Conservation (phyloP, 2,329 filamentous ascomycete genomes). For the Fusarium equiseti region DNA sequence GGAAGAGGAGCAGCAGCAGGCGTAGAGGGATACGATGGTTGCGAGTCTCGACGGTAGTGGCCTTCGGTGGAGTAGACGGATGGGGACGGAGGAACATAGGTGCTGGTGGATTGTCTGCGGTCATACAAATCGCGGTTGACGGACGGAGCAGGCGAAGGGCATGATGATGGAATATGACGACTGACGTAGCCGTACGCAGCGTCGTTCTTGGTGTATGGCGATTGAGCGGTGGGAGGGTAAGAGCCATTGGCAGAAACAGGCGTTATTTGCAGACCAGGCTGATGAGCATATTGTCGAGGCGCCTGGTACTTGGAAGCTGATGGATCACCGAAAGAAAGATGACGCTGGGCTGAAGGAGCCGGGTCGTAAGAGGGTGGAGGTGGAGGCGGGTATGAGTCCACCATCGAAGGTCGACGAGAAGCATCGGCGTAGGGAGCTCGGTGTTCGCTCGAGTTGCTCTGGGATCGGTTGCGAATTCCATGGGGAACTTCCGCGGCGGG, state of each 20-base stretch:
- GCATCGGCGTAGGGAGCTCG: constrained; percentile 58
- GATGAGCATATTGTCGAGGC: constrained; percentile 55
- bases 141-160: constrained; percentile 48
- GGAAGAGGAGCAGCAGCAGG: constrained; percentile 47
- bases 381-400: constrained; percentile 58
- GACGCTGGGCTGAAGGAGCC: constrained; percentile 46
- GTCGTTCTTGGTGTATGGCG: constrained; percentile 55
- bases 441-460: constrained; percentile 69
- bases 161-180: constrained; percentile 48
- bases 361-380: constrained; percentile 54
- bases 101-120: constrained; percentile 53
- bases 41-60: constrained; percentile 50
- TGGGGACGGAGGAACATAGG: constrained; percentile 55
- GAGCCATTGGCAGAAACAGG: constrained; percentile 52
- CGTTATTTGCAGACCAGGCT: constrained; percentile 51
- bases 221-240: constrained; percentile 54
- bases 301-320: constrained; percentile 51
- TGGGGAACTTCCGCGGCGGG: constrained; percentile 52
- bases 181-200: constrained; percentile 56
- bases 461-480: constrained; percentile 65
- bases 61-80: constrained; percentile 49
- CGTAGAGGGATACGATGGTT: constrained; percentile 47
- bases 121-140: constrained; percentile 54
- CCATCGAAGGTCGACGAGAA: constrained; percentile 61
- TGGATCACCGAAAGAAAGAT: constrained; percentile 54